Conservation (phyloP, 208 protist genomes). For the Leishmania braziliensis region DNA sequence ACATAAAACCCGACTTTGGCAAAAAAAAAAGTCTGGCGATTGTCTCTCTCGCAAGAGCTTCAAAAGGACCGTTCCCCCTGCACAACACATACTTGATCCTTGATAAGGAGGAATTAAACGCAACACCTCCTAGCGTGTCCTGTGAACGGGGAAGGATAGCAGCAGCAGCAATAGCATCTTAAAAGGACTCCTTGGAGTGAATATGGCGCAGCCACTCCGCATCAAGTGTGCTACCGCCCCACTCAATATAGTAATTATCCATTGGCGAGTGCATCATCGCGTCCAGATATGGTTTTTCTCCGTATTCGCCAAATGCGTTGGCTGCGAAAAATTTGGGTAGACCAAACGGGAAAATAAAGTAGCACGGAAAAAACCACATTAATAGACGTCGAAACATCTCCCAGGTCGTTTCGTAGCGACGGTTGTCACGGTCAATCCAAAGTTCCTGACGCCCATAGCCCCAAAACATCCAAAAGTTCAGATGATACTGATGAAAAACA, state of each 20-base stretch:
- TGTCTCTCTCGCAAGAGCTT: neutral
- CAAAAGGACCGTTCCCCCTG: neutral
- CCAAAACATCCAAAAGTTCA: conserved; percentile 92
- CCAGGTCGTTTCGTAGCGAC: conserved; percentile 89
- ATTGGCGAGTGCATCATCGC: conserved; percentile 74
- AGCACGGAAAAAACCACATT: conserved; percentile 89
- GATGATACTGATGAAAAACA: conserved; percentile 83
- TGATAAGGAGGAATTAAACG: no score
- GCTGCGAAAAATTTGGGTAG: conserved; percentile 75
- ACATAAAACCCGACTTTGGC: neutral
- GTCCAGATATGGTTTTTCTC: conserved; percentile 86
- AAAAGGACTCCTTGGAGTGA: conserved; percentile 89
- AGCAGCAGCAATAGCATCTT: conserved; percentile 1
- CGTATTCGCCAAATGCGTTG: conserved; percentile 86
- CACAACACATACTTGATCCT: neutral
- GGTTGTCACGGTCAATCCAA: conserved; percentile 81
- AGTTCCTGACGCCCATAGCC: conserved; percentile 85
- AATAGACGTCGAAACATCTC: conserved; percentile 80
- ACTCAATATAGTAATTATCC: conserved; percentile 91
- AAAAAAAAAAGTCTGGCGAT: conserved; percentile 10
- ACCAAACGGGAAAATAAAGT: conserved; percentile 90
- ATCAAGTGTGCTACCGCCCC: conserved; percentile 80
- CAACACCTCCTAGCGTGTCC: neutral
- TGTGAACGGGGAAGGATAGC: no score
- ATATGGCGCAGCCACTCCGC: conserved; percentile 89